Percentiles rank a stretch among this genome's conserved stretches.
Evolutionary conservation across 108 stramenopile genomes (phyloP).

Genomic region (Nitzschia inconspicua): DNA sequence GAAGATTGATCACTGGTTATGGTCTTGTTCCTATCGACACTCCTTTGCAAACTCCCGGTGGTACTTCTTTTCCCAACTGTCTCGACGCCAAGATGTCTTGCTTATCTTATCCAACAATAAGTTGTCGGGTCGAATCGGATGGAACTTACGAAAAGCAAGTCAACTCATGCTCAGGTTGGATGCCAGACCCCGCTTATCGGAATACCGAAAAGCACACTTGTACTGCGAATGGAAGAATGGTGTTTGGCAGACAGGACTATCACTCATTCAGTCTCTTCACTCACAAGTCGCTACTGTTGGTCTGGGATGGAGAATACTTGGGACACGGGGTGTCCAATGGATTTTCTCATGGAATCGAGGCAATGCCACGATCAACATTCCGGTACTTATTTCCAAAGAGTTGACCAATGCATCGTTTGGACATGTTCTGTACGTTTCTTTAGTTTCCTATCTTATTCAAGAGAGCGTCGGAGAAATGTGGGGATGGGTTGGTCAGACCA

Average conservation of each 20-base stretch:
- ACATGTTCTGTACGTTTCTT: constrained; percentile 23
- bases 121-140: constrained; percentile 6
- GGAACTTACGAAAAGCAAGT: constrained; percentile 17
- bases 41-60: constrained; percentile 14
- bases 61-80: constrained; percentile 19
- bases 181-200: constrained; percentile 11
- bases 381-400: constrained; percentile 20
- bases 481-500: constrained; percentile 20
- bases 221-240: constrained; percentile 16
- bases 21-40: constrained; percentile 19
- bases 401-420: constrained; percentile 4
- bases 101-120: constrained; percentile 17
- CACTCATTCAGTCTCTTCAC: constrained; percentile 31
- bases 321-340: constrained; percentile 38
- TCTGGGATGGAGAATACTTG: constrained; percentile 25
- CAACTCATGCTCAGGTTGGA: constrained; percentile 7
- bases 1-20: constrained; percentile 20
- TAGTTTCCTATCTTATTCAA: constrained; percentile 33
- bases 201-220: constrained; percentile 12
- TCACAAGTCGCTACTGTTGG: constrained; percentile 28
- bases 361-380: constrained; percentile 32
- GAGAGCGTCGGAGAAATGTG: constrained; percentile 28
- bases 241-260: constrained; percentile 24
- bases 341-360: constrained; percentile 37
- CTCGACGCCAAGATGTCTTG: constrained; percentile 18